Conservation (phyloP, 345 rosid genomes). For the Zanthoxylum bungeanum region DNA sequence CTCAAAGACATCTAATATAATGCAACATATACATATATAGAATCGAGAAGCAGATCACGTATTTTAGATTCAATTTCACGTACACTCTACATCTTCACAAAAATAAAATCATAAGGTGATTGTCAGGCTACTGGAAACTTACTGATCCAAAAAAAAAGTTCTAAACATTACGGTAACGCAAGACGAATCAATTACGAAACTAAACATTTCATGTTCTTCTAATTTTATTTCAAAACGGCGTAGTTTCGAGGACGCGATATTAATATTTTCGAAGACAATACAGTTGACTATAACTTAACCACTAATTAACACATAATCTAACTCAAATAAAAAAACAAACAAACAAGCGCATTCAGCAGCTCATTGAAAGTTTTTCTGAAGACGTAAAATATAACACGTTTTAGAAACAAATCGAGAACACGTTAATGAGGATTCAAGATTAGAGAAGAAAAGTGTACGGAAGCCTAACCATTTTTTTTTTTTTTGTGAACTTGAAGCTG, state of each 20-base stretch:
- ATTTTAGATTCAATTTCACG: too few species aligned
- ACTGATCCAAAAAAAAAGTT: neutral
- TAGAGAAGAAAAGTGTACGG: neutral
- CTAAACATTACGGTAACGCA: neutral
- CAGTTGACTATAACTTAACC: too few species aligned
- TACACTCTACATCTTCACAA: neutral
- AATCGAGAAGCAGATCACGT: neutral
- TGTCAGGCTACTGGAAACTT: neutral
- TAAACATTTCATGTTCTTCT: neutral
- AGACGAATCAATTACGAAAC: neutral
- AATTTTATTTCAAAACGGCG: neutral
- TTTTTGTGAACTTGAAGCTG: neutral
- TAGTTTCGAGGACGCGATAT: too few species aligned
- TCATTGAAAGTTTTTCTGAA: neutral
- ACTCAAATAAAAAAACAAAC: neutral
- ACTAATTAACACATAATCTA: neutral
- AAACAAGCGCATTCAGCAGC: too few species aligned
- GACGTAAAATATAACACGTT: neutral
- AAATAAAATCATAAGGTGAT: neutral
- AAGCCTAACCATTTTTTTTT: constrained; percentile 9
- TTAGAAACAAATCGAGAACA: neutral
- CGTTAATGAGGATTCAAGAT: neutral
- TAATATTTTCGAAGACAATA: too few species aligned
- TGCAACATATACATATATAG: neutral
- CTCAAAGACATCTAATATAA: too few species aligned